Conservation (phyloP, 306 rosid genomes). For the Cucumis hystrix region DNA sequence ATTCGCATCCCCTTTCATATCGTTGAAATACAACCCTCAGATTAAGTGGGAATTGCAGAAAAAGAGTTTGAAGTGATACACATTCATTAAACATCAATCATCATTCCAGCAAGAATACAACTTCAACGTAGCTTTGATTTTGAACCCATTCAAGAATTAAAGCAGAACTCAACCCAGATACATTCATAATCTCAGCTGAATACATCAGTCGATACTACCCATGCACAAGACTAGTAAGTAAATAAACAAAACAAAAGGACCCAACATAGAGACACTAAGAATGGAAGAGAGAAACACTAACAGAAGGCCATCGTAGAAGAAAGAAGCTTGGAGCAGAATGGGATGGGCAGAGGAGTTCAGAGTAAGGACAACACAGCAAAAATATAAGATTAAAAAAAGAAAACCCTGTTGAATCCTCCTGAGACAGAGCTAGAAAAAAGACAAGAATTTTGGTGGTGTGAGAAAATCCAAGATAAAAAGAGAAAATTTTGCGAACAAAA, state of each 20-base stretch:
- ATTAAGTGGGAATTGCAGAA: neutral
- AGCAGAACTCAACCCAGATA: neutral
- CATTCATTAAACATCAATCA: neutral
- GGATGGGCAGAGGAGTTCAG: neutral
- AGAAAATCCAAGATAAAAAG: neutral
- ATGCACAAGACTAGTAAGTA: neutral
- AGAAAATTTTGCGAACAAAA: neutral
- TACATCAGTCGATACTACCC: neutral
- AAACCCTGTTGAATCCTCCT: neutral
- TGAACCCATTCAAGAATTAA: neutral
- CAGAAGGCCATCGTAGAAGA: conserved; percentile 2
- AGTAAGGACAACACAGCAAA: neutral
- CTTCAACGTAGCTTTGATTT: neutral
- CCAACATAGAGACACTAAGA: neutral
- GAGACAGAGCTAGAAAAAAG: neutral
- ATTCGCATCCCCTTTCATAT: neutral
- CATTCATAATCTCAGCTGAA: neutral
- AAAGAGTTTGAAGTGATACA: neutral
- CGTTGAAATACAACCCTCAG: neutral
- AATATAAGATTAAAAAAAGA: neutral
- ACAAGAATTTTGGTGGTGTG: neutral
- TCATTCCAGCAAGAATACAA: neutral
- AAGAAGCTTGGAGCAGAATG: neutral
- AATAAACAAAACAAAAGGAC: neutral
- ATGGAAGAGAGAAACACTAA: neutral